Evolutionary conservation across 2,329 filamentous ascomycete species (phyloP).

Genomic region (Aspergillus persii): DNA sequence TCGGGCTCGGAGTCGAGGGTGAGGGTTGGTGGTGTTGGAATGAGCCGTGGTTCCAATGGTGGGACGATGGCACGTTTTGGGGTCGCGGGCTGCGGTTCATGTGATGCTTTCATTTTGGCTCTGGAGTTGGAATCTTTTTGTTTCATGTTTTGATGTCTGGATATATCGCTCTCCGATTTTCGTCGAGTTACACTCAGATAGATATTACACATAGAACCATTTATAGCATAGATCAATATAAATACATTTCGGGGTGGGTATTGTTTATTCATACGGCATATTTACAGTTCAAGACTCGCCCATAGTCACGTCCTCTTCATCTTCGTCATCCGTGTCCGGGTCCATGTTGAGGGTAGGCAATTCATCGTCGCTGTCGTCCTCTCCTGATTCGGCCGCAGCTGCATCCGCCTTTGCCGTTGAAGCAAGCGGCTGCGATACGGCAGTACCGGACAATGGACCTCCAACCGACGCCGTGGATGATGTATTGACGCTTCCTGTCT

Average conservation of each 20-base stretch:
- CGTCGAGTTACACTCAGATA: neutral
- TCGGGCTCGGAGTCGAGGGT: conserved; percentile 60
- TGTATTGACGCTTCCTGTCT: conserved; percentile 5
- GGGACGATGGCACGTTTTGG: conserved; percentile 64
- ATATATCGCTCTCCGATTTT: neutral
- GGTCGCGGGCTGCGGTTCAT: conserved; percentile 48
- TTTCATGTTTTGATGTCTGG: neutral
- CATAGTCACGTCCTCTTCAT: conserved; percentile 34
- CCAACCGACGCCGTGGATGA: conserved; percentile 1
- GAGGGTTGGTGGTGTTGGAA: conserved; percentile 70
- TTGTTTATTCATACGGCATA: neutral
- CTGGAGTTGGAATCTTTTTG: neutral
- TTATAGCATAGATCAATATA: neutral
- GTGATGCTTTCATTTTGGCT: conserved; percentile 13
- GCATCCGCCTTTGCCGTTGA: conserved; percentile 6
- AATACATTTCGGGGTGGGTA: neutral
- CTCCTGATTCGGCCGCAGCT: conserved; percentile 20
- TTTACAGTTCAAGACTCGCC: neutral
- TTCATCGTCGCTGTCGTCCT: conserved; percentile 48
- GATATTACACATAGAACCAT: neutral
- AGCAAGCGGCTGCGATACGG: neutral
- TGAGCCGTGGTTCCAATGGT: conserved; percentile 55
- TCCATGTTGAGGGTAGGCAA: conserved; percentile 50
- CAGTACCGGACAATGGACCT: neutral
- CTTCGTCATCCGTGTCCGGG: conserved; percentile 47